Percentiles rank a stretch among this genome's conserved stretches.
phyloP scores from a whole-genome alignment of 108 stramenopile species.

The Halocafeteria seosinensis region DNA sequence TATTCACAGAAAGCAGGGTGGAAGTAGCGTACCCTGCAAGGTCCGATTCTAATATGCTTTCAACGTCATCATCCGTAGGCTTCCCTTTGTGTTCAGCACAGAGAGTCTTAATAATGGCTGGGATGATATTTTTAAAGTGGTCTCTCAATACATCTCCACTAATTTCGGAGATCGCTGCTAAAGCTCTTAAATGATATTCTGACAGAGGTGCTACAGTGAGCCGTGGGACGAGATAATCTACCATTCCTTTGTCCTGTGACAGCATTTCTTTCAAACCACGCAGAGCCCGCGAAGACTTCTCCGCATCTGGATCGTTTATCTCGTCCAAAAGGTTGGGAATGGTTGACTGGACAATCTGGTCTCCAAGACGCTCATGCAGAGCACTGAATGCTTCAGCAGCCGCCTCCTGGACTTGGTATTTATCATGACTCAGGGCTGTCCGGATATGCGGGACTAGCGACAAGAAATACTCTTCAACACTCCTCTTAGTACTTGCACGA shows the following conservation, averaged over 20 bases:
- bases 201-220: conserved; percentile 54
- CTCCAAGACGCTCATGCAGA: conserved; percentile 65
- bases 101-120: conserved; percentile 48
- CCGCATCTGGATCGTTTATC: conserved; percentile 43
- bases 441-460: conserved; percentile 75
- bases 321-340: conserved; percentile 72
- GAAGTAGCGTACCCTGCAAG: too few species aligned
- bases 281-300: conserved; percentile 51
- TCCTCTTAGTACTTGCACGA: conserved; percentile 59
- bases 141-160: conserved; percentile 60
- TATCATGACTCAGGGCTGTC: conserved; percentile 75
- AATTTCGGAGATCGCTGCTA: conserved; percentile 63
- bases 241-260: conserved; percentile 62
- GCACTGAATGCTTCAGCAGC: conserved; percentile 83
- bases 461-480: conserved; percentile 67
- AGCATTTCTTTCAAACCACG: conserved; percentile 78
- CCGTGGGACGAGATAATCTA: conserved; percentile 75
- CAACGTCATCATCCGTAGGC: background rate
- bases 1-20: background rate
- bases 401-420: conserved; percentile 56
- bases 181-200: conserved; percentile 57
- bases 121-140: conserved; percentile 59
- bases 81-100: conserved; percentile 20
- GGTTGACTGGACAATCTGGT: conserved; percentile 63
- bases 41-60: background rate